phyloP scores from a whole-genome alignment of 306 rosid genomes.

The Trichosanthes truncata region DNA sequence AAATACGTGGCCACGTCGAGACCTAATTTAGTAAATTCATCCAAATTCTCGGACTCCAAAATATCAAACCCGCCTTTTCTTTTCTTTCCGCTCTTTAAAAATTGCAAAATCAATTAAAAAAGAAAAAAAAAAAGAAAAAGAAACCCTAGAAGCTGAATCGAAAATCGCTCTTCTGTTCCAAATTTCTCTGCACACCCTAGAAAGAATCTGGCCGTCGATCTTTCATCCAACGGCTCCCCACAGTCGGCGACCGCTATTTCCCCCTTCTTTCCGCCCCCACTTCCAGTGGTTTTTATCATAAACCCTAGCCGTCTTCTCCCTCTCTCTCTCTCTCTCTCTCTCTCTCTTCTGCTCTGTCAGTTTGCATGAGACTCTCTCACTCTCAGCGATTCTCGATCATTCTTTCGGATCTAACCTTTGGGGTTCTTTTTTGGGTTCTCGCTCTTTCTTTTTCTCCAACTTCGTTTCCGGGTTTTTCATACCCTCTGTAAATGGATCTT shows the following conservation, averaged over 20 bases:
- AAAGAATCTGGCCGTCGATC: constrained; percentile 26
- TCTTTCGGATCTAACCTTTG: constrained; percentile 11
- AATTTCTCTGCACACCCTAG: background rate
- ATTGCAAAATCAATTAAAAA: background rate
- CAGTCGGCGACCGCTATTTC: constrained; percentile 30
- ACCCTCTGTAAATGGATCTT: background rate
- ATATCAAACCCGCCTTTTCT: constrained; percentile 1
- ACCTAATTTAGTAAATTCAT: background rate
- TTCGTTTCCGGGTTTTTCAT: background rate
- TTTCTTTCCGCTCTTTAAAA: background rate
- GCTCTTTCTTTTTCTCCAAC: background rate
- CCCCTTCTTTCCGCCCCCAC: constrained; percentile 5
- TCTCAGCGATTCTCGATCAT: constrained; percentile 9
- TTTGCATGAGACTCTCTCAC: constrained; percentile 4
- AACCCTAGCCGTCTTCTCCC: constrained; percentile 68
- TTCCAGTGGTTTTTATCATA: constrained; percentile 53
- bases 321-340: constrained; percentile 2
- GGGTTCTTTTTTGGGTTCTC: background rate
- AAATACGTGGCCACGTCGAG: background rate
- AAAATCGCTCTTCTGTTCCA: background rate
- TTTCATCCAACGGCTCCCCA: constrained; percentile 29
- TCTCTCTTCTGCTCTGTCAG: background rate
- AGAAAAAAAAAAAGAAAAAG: background rate
- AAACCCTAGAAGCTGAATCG: constrained; percentile 1
- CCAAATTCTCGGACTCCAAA: background rate